These are phyloP conservation scores for Saturnispora dispora DNA, from an alignment of 805 yeast genomes.

Conservation along the genomic window DNA sequence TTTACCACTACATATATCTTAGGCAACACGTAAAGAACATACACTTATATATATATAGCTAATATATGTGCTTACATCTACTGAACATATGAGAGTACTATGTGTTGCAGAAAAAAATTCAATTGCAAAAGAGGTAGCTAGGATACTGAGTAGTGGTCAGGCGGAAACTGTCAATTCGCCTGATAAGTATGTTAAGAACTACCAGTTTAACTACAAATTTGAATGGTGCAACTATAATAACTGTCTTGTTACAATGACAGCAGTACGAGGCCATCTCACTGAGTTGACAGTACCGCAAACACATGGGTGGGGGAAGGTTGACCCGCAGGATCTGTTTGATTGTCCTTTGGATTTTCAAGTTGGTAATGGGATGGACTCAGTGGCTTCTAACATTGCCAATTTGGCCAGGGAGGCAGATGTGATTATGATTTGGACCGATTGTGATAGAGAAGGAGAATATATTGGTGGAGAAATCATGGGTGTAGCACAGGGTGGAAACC, in stretches of 20 bases:
- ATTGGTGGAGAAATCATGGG: slow-evolving; percentile 77
- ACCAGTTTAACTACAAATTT: slow-evolving; percentile 67
- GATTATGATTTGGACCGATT: slow-evolving; percentile 96
- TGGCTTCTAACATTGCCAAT: slow-evolving; percentile 56
- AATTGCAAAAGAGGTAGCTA: slow-evolving; percentile 77
- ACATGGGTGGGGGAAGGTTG: slow-evolving; percentile 57
- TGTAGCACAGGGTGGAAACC: slow-evolving; percentile 52
- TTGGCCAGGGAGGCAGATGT: slow-evolving; percentile 54
- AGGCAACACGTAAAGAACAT: not conserved
- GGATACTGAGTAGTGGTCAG: slow-evolving; percentile 67
- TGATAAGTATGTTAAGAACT: slow-evolving; percentile 65
- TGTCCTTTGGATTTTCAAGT: slow-evolving; percentile 38
- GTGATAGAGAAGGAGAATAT: slow-evolving; percentile 94
- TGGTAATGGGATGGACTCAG: slow-evolving; percentile 28
- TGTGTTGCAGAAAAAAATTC: slow-evolving; percentile 98
- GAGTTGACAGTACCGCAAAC: slow-evolving; percentile 54
- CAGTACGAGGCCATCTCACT: slow-evolving; percentile 82
- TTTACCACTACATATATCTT: not conserved
- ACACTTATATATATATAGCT: not conserved
- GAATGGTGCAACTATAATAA: slow-evolving; percentile 46
- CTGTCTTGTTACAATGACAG: slow-evolving; percentile 67
- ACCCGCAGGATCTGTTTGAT: slow-evolving; percentile 57
- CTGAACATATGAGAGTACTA: slow-evolving; percentile 51
- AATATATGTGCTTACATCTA: not conserved
- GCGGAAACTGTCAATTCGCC: slow-evolving; percentile 34